These are phyloP conservation scores for Capsicum chinense DNA, from an alignment of 257 asterid genomes.

Conservation along the genomic window DNA sequence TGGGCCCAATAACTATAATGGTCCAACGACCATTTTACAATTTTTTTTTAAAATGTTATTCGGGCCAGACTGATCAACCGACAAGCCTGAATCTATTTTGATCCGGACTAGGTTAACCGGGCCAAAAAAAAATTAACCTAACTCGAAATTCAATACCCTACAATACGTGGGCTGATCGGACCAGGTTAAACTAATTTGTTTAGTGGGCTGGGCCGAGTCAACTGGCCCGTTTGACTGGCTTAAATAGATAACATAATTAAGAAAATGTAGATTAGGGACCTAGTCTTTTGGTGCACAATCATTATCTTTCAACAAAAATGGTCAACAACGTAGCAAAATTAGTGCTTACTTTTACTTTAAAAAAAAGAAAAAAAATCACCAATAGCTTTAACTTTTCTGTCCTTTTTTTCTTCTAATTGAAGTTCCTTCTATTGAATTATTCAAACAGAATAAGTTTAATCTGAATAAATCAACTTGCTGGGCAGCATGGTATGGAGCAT, in stretches of 20 bases:
- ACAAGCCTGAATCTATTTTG: too few relatives aligned
- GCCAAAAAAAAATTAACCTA: too few relatives aligned
- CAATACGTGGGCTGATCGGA: too few relatives aligned
- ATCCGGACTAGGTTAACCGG: too few relatives aligned
- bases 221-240: too few relatives aligned
- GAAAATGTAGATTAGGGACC: conserved; percentile 17
- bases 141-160: too few relatives aligned
- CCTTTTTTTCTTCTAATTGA: background rate
- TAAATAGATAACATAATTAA: background rate
- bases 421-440: background rate
- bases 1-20: too few relatives aligned
- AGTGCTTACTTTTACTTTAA: background rate
- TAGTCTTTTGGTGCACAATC: background rate
- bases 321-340: background rate
- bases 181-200: too few relatives aligned
- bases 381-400: background rate
- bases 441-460: background rate
- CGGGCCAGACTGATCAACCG: too few relatives aligned
- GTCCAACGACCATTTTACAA: too few relatives aligned
- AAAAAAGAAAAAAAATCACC: background rate
- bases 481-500: background rate
- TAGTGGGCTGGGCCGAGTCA: too few relatives aligned
- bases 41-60: too few relatives aligned
- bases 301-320: background rate
- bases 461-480: background rate